Evolutionary conservation across 805 yeast genomes (phyloP).

Genomic region (Cyberlindnera japonica): DNA sequence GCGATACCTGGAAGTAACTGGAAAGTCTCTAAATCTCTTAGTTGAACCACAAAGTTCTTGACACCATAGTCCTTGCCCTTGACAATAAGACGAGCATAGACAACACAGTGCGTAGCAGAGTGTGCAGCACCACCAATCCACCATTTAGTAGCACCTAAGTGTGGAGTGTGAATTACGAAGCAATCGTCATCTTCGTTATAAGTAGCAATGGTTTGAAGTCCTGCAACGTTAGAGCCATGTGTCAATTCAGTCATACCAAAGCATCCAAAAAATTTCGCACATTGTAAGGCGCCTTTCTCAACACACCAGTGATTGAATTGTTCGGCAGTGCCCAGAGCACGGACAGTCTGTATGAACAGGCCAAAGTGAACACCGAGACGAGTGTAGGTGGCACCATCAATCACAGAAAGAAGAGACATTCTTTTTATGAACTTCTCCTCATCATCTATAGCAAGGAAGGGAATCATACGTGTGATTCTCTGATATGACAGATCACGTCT

Average conservation of each 20-base stretch:
- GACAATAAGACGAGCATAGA: slow-evolving; percentile 79
- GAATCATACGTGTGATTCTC: slow-evolving; percentile 44
- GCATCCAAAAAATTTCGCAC: slow-evolving; percentile 70
- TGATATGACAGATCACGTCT: slow-evolving; percentile 56
- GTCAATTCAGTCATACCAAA: slow-evolving; percentile 92
- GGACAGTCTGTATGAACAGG: slow-evolving; percentile 70
- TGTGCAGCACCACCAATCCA: slow-evolving; percentile 99
- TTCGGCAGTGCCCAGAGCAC: slow-evolving; percentile 81
- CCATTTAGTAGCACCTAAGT: slow-evolving; percentile 89
- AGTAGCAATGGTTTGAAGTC: slow-evolving; percentile 82
- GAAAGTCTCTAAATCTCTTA: slow-evolving; percentile 69
- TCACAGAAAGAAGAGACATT: slow-evolving; percentile 50
- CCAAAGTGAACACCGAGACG: slow-evolving; percentile 87
- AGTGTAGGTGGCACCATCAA: slow-evolving; percentile 78
- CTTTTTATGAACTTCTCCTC: slow-evolving; percentile 47
- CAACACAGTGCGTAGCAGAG: slow-evolving; percentile 84
- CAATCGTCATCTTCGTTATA: slow-evolving; percentile 63
- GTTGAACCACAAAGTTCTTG: slow-evolving; percentile 86
- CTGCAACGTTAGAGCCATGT: slow-evolving; percentile 92
- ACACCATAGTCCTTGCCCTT: slow-evolving; percentile 88
- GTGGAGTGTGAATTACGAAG: slow-evolving; percentile 76
- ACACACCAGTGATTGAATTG: slow-evolving; percentile 82
- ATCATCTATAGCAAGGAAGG: slow-evolving; percentile 46
- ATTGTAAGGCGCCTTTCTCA: slow-evolving; percentile 53
- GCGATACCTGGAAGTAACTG: slow-evolving; percentile 73